Percentiles rank a stretch among this genome's conserved stretches.
Conservation (phyloP, 768 basidiomycete species). For the Brasilioporus rufonigricans region DNA sequence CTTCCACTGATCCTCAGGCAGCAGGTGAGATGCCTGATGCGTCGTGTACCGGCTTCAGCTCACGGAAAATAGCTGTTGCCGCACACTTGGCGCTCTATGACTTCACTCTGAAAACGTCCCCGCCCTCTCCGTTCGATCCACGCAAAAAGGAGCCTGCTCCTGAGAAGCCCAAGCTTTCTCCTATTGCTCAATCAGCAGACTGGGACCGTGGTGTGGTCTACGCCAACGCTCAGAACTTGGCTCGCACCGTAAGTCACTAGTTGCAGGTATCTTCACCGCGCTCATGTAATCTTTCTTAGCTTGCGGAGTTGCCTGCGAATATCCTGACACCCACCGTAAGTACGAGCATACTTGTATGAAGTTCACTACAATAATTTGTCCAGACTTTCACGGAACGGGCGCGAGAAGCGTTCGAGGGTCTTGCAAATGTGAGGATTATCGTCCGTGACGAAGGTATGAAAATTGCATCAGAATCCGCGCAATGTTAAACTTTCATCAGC, state of each 20-base stretch:
- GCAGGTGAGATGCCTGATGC: slow-evolving; percentile 46
- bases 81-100: slow-evolving; percentile 73
- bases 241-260: slow-evolving; percentile 56
- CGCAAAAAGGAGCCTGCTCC: slow-evolving; percentile 50
- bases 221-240: slow-evolving; percentile 76
- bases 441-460: slow-evolving; percentile 68
- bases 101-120: slow-evolving; percentile 76
- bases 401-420: slow-evolving; percentile 58
- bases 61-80: slow-evolving; percentile 57
- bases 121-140: slow-evolving; percentile 64
- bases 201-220: slow-evolving; percentile 77
- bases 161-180: slow-evolving; percentile 47
- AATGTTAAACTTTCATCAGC: slow-evolving; percentile 35
- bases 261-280: background rate
- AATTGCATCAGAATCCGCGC: background rate
- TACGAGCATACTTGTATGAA: background rate
- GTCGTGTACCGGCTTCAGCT: background rate
- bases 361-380: background rate
- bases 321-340: slow-evolving; percentile 79
- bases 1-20: slow-evolving; percentile 46
- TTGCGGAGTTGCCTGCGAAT: slow-evolving; percentile 85
- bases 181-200: slow-evolving; percentile 45
- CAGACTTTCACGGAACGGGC: slow-evolving; percentile 73
- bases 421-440: slow-evolving; percentile 66
- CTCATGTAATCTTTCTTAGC: slow-evolving; percentile 36